Evolutionary conservation across 306 rosid species (phyloP).

Genomic region (Gastrolobium bilobum): DNA sequence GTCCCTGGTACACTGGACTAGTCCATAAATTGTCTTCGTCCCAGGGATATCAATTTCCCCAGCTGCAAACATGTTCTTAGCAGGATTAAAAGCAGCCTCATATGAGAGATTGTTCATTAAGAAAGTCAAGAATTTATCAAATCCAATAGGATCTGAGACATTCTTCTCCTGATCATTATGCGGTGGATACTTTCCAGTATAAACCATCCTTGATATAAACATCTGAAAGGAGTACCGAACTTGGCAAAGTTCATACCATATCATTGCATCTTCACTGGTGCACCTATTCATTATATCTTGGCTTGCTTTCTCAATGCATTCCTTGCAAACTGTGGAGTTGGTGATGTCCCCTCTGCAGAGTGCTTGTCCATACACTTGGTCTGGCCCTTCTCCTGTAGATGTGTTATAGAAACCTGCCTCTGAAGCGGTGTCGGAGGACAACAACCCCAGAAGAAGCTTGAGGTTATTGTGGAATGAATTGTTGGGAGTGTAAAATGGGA

Average conservation of each 20-base stretch:
- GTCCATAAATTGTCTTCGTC: conserved; percentile 59
- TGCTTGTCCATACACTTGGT: conserved; percentile 67
- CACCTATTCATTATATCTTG: conserved; percentile 55
- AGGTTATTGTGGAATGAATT: conserved; percentile 58
- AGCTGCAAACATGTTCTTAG: conserved; percentile 59
- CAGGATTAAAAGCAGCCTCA: conserved; percentile 48
- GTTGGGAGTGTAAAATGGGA: conserved; percentile 45
- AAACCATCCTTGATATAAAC: conserved; percentile 43
- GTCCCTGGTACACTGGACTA: conserved; percentile 70
- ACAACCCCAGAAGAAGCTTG: conserved; percentile 47
- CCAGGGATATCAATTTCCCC: conserved; percentile 45
- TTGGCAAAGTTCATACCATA: conserved; percentile 75
- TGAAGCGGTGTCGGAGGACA: conserved; percentile 58
- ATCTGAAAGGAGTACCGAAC: conserved; percentile 61
- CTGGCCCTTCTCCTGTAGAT: conserved; percentile 21
- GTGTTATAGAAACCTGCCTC: conserved; percentile 49
- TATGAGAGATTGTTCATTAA: conserved; percentile 49
- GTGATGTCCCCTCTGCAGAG: conserved; percentile 72
- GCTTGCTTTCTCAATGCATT: conserved; percentile 63
- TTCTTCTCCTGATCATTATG: conserved; percentile 42
- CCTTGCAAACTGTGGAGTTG: conserved; percentile 54
- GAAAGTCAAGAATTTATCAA: conserved; percentile 35
- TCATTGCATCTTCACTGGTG: conserved; percentile 54
- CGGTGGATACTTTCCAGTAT: conserved; percentile 57
- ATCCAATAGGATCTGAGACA: conserved; percentile 34